A percentile compares a stretch with the other conserved stretches of the same genome.
Conservation (phyloP, 805 yeast species). For the Torulaspora delbrueckii region DNA sequence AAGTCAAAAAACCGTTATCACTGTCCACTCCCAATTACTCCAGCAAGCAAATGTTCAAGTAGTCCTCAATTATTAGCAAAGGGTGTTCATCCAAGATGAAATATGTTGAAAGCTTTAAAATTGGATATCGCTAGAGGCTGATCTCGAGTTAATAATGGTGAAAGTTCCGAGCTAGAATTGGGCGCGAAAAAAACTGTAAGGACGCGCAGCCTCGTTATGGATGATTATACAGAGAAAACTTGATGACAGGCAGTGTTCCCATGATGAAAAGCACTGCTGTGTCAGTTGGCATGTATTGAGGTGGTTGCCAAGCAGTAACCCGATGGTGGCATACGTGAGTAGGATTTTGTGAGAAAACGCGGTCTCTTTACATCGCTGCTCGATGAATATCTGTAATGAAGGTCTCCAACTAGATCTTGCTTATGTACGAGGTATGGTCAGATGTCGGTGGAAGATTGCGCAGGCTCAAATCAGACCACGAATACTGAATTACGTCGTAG, state of each 20-base stretch:
- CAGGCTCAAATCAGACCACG: constrained; percentile 47
- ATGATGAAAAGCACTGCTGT: too few relatives aligned
- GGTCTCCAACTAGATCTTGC: background rate
- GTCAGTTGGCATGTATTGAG: too few relatives aligned
- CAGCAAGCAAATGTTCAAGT: background rate
- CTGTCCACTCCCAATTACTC: background rate
- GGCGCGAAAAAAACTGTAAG: constrained; percentile 1
- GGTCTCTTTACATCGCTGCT: too few relatives aligned
- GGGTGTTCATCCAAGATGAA: background rate
- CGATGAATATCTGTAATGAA: background rate
- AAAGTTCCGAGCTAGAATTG: constrained; percentile 1
- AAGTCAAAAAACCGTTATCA: background rate
- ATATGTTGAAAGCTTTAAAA: background rate
- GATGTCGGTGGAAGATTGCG: background rate
- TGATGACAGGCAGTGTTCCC: background rate
- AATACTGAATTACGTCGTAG: constrained; percentile 64
- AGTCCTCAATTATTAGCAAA: background rate
- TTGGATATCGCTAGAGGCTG: background rate
- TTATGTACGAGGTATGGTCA: constrained; percentile 3
- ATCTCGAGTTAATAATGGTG: constrained; percentile 7
- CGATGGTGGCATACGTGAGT: too few relatives aligned
- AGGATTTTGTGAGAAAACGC: too few relatives aligned
- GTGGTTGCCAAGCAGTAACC: too few relatives aligned
- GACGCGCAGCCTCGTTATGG: constrained; percentile 1
- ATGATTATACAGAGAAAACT: background rate